Conservation (phyloP, 2,329 filamentous ascomycete species). For the Colletotrichum falcatum region DNA sequence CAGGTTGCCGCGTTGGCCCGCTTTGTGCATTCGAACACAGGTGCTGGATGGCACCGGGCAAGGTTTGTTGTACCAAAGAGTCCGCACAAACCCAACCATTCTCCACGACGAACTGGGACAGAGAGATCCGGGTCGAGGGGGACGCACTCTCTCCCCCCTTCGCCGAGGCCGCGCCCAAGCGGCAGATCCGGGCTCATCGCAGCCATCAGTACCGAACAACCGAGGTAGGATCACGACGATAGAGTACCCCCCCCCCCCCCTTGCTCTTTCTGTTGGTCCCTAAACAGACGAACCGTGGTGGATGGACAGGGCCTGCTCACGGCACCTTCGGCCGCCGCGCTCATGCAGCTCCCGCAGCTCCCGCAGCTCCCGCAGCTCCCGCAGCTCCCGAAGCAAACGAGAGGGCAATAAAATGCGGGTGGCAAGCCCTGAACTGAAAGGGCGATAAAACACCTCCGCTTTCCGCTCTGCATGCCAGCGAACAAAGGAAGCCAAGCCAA, state of each 20-base stretch:
- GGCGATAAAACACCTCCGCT: too few relatives aligned
- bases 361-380: too few relatives aligned
- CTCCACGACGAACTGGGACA: background rate
- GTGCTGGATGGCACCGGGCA: background rate
- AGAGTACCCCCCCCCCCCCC: too few relatives aligned
- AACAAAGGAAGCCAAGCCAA: background rate
- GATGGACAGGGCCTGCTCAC: background rate
- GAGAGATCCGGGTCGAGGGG: background rate
- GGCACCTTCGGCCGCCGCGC: conserved; percentile 22
- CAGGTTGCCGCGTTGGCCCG: background rate
- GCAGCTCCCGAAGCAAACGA: conserved; percentile 1
- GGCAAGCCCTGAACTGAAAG: background rate
- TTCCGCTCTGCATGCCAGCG: background rate
- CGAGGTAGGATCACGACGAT: background rate
- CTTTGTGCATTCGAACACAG: background rate
- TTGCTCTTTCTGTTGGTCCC: background rate
- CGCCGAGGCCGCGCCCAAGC: background rate
- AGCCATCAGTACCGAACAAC: background rate
- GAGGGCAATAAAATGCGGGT: background rate
- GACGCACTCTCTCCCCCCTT: too few relatives aligned
- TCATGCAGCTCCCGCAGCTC: background rate
- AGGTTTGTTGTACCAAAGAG: background rate
- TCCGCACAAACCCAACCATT: background rate
- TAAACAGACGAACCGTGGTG: background rate
- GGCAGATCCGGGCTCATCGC: background rate